phyloP scores from a whole-genome alignment of 2,329 filamentous ascomycete species.

The Zymoseptoria passerinii region DNA sequence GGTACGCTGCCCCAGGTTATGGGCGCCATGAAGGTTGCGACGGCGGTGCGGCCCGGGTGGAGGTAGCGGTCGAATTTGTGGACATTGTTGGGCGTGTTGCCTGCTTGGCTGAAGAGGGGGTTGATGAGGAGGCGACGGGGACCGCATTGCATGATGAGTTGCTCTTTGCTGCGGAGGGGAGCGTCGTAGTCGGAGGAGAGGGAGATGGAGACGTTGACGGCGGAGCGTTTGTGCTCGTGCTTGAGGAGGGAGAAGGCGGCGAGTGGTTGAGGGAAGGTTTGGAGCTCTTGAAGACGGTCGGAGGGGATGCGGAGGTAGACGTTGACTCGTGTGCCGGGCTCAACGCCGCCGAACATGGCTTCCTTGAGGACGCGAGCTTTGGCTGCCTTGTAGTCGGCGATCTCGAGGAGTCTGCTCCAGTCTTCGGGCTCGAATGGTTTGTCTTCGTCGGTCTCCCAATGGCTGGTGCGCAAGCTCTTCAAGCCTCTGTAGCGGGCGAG shows the following conservation, averaged over 20 bases:
- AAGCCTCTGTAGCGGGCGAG: constrained; percentile 80
- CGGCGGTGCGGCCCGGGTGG: constrained; percentile 80
- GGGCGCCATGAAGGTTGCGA: constrained; percentile 84
- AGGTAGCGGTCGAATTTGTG: constrained; percentile 93
- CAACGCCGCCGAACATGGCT: constrained; percentile 78
- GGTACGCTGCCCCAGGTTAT: constrained; percentile 90
- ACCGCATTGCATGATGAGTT: constrained; percentile 85
- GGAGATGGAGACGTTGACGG: constrained; percentile 81
- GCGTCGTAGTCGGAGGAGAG: constrained; percentile 66
- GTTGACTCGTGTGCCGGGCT: constrained; percentile 72
- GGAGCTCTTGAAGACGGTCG: constrained; percentile 42
- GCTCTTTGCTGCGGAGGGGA: constrained; percentile 84
- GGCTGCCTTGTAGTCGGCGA: constrained; percentile 82
- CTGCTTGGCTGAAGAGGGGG: constrained; percentile 81
- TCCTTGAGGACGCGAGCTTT: constrained; percentile 70
- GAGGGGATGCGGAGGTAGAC: constrained; percentile 56
- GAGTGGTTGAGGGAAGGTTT: constrained; percentile 52
- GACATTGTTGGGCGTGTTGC: constrained; percentile 88
- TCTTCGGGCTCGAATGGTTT: constrained; percentile 78
- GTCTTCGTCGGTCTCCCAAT: constrained; percentile 86
- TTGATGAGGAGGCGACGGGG: constrained; percentile 80
- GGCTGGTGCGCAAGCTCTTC: constrained; percentile 80
- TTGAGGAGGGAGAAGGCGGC: constrained; percentile 79
- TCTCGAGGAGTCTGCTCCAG: constrained; percentile 75
- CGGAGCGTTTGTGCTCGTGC: constrained; percentile 90